phyloP scores from a whole-genome alignment of 2,329 filamentous ascomycete genomes.

The Calonectria pteridis region DNA sequence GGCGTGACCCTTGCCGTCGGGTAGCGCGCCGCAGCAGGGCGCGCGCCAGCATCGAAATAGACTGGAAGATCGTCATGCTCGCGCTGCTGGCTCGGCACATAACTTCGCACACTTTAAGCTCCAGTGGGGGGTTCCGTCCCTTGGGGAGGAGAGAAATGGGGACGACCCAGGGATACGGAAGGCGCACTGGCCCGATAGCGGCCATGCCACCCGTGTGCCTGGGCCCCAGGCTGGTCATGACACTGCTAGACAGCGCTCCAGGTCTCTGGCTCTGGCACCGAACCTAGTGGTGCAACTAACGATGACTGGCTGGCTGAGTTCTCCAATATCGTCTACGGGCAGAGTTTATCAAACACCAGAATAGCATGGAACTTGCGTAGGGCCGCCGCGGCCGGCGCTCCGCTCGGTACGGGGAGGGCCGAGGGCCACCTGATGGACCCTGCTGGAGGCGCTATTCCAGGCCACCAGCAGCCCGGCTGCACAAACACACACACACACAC shows the following conservation, averaged over 20 bases:
- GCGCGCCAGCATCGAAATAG: constrained; percentile 10
- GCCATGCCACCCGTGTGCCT: constrained; percentile 11
- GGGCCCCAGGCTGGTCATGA: not conserved
- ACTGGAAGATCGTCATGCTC: constrained; percentile 32
- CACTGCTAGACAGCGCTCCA: constrained; percentile 3
- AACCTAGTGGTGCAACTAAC: constrained; percentile 20
- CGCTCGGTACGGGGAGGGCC: constrained; percentile 17
- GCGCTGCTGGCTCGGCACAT: not conserved
- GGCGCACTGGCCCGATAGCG: constrained; percentile 38
- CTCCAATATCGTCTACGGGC: constrained; percentile 5
- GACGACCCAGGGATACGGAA: constrained; percentile 39
- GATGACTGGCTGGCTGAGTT: constrained; percentile 22
- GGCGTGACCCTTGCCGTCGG: constrained; percentile 4
- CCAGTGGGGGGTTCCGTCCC: constrained; percentile 9
- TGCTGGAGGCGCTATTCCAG: constrained; percentile 14
- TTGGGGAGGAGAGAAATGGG: constrained; percentile 19
- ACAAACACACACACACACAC: no score
- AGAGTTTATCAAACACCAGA: constrained; percentile 5
- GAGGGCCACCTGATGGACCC: constrained; percentile 32
- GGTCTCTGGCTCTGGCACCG: constrained; percentile 14
- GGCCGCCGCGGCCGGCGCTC: constrained; percentile 7
- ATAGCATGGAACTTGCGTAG: not conserved
- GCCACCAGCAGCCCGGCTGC: constrained; percentile 4
- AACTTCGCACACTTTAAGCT: constrained; percentile 5
- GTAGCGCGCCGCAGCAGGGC: constrained; percentile 7